Base-by-base conservation (phyloP, 176 grass and related monocot genomes). In the Dactylis glomerata region DNA sequence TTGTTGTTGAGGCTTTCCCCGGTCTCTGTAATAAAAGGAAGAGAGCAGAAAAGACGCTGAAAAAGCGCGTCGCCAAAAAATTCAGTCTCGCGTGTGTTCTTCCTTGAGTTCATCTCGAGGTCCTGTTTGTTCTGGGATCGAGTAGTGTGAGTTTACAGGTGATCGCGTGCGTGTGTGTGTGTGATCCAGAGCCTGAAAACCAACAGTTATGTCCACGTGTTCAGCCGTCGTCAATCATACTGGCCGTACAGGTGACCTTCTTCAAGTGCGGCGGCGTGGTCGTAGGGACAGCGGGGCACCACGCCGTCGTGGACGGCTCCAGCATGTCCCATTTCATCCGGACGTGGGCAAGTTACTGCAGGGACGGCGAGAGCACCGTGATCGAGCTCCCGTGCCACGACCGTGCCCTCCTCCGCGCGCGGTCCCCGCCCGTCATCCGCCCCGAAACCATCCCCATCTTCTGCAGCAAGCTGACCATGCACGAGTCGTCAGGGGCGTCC, bases 161-260 rank as follows among this genome's bases (percentile, higher is more conserved):
- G 41, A 44, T 44, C 10, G 41, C 10, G 9, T 44, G 41, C 41
- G 41, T 44, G n/a, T n/a, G 41, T 44, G 41, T 44, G 41, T 44
- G 41, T 44, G 41, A 44, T 44, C 41, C 41, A 44, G 41, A n/a
- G 41, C 41, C 41, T 44, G 41, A 44, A 44, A 44, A 44, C 41
- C 10, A 44, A 44, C 41, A 44, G n/a, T n/a, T n/a, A 5, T 41
- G 83, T 14, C 89, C 84, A 0, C 32, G 19, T 0, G 42, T 81
- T 17, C 69, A 88, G 31, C 67, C 68, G 2, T 5, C 72, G 0
- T 46, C 81, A 0, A 19, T 81, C 2, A 22, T 84, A 10, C 0
- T 87, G 27, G 85, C 50, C 16, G 26, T 80, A 22, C 87, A 80
- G 81, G 75, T 89, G 36, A 69, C 67, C 36, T 69, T 69, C 36